These are phyloP conservation scores for Pulchroboletus neoregius DNA, from an alignment of 1,284 basidiomycete genomes.

Conservation along the genomic window DNA sequence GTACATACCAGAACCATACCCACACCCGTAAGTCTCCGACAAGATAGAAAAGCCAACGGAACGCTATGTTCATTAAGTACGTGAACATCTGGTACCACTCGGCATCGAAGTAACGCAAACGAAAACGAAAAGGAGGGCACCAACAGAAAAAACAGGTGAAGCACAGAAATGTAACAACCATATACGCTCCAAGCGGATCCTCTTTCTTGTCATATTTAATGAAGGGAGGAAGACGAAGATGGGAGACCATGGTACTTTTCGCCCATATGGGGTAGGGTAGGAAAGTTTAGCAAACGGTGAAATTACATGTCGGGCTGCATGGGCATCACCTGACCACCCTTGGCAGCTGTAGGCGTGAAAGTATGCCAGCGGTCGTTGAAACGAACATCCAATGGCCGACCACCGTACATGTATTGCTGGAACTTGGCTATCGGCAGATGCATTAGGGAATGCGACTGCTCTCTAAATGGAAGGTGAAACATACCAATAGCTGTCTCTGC, in stretches of 20 bases:
- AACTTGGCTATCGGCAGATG: slow-evolving; percentile 66
- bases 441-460: not conserved
- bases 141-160: not conserved
- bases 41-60: not conserved
- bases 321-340: slow-evolving; percentile 69
- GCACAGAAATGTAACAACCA: slow-evolving; percentile 2
- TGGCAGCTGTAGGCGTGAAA: slow-evolving; percentile 79
- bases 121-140: not conserved
- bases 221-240: not conserved
- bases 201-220: slow-evolving; percentile 6
- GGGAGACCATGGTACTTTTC: not conserved
- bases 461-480: slow-evolving; percentile 20
- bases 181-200: not conserved
- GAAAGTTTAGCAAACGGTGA: not conserved
- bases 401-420: slow-evolving; percentile 88
- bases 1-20: not conserved
- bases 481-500: slow-evolving; percentile 90
- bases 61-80: slow-evolving; percentile 11
- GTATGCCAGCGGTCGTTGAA: slow-evolving; percentile 93
- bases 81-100: slow-evolving; percentile 5
- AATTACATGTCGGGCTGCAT: slow-evolving; percentile 47
- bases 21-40: not conserved
- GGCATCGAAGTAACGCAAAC: slow-evolving; percentile 3
- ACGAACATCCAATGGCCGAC: slow-evolving; percentile 80
- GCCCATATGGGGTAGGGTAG: not conserved